These are phyloP conservation scores for Aethionema arabicum DNA, from an alignment of 345 rosid species.

Conservation along the genomic window DNA sequence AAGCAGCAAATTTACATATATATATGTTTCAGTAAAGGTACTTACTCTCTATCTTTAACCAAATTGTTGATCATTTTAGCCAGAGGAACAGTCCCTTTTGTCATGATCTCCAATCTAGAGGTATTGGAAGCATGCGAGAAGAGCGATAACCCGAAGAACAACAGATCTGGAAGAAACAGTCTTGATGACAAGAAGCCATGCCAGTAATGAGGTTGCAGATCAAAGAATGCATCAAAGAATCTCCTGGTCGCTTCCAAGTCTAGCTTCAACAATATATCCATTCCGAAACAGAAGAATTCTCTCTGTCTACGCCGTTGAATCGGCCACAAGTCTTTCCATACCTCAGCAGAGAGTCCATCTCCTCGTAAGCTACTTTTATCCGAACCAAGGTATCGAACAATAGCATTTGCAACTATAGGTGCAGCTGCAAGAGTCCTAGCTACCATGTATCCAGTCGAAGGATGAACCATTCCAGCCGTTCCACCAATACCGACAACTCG, in stretches of 20 bases:
- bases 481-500: constrained; percentile 95
- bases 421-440: constrained; percentile 98
- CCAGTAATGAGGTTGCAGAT: constrained; percentile 86
- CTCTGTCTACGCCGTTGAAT: constrained; percentile 87
- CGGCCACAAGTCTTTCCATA: constrained; percentile 98
- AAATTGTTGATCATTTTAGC: constrained; percentile 80
- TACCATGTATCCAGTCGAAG: constrained; percentile 96
- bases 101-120: constrained; percentile 93
- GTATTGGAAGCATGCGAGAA: constrained; percentile 85
- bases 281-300: constrained; percentile 99
- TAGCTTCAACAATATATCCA: constrained; percentile 90
- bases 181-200: constrained; percentile 96
- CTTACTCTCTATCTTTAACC: constrained; percentile 70
- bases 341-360: constrained; percentile 62
- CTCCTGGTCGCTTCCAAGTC: constrained; percentile 80
- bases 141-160: constrained; percentile 77
- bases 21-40: constrained; percentile 23
- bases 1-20: constrained; percentile 23
- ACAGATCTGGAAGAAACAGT: constrained; percentile 76
- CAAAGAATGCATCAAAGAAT: constrained; percentile 88
- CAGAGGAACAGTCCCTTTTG: constrained; percentile 88
- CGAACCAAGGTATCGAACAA: constrained; percentile 69
- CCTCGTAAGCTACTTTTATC: constrained; percentile 44
- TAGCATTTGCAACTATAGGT: constrained; percentile 79
- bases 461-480: constrained; percentile 94